phyloP scores from a whole-genome alignment of 169 alveolate genomes.

The Miamiensis avidus region DNA sequence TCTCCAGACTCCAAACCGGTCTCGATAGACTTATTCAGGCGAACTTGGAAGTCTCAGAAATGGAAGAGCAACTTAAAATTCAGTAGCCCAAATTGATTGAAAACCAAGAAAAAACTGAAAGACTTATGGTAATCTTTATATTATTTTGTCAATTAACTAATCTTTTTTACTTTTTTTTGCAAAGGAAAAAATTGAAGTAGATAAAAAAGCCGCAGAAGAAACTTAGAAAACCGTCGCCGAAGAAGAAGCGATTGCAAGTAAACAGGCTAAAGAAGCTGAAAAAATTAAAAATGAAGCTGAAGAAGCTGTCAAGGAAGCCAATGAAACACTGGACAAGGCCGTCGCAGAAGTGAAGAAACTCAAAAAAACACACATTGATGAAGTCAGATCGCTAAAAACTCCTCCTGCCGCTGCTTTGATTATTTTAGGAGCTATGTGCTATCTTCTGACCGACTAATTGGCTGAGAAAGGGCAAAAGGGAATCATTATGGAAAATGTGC shows the following conservation, averaged over 20 bases:
- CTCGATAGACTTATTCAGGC: constrained; percentile 81
- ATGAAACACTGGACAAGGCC: constrained; percentile 86
- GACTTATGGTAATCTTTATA: constrained; percentile 65
- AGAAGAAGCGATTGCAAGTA: constrained; percentile 68
- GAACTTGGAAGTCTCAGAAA: constrained; percentile 61
- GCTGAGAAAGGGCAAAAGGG: constrained; percentile 12
- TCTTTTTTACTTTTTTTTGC: no score
- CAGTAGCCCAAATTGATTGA: constrained; percentile 90
- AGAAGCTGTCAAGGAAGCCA: constrained; percentile 81
- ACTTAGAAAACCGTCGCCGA: constrained; percentile 61
- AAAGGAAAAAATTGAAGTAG: constrained; percentile 75
- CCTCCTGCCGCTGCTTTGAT: constrained; percentile 83
- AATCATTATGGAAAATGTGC: constrained; percentile 12
- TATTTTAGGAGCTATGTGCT: constrained; percentile 79
- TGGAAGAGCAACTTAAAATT: constrained; percentile 50
- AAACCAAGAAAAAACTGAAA: constrained; percentile 65
- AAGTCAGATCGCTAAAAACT: constrained; percentile 75
- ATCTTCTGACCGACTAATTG: constrained; percentile 51
- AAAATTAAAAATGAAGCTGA: constrained; percentile 75
- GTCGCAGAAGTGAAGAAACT: constrained; percentile 83
- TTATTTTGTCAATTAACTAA: no score
- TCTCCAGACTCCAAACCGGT: constrained; percentile 72
- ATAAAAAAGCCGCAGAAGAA: constrained; percentile 90
- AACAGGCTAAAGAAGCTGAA: constrained; percentile 71
- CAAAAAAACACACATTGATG: constrained; percentile 85